Evolutionary conservation across 2,329 filamentous ascomycete species (phyloP), one percentile per base, ranked within the genome.

Genomic region (Monascus ruber): DNA sequence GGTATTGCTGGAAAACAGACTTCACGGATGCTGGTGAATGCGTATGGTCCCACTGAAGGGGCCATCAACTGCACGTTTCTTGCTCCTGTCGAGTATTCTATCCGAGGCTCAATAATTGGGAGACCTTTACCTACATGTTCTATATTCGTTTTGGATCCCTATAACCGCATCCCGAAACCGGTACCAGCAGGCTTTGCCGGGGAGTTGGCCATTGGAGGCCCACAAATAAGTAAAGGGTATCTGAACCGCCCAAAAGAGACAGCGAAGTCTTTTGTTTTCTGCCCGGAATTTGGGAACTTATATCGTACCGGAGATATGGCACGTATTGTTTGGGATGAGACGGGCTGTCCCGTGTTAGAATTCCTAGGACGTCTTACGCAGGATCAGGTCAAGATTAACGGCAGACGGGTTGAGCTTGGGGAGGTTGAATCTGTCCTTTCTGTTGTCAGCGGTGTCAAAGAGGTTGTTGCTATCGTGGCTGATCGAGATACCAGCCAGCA

Each of bases 301-400:
- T 60, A 59, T 42, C 52, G 55, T n/a, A 61, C 58, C 3, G 57
- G 58, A 9, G 58, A 60, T 32, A 53, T 50, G 48, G 58, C 83
- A 2, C 72, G 74, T 17, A 71, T 93, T 36, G 71, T 73, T 2
- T 49, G 68, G 4, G 70, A 84, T 43, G 83, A 84, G 1, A 74
- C 68, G 0, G 56, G 57, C 1, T 38, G 44, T 17, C 51, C 50
- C 8, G 44, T 54, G 4, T 68, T 94, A 9, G 83, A 93, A 54
- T 91, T 84, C 52, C 69, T 87, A n/a, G 87, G 87, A 0, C 78
- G 87, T 5, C 79, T 94, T 5, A 73, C 74, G 0, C 75, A 77
- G 36, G 85, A 84, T 1, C 87, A 94, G 57, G 79, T 94, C 38
- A 94, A 94, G 59, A 69, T 94, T 3, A 76, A 85, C 39, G 87